Evolutionary conservation across 805 yeast species (phyloP).

Genomic region (Komagataella populi): DNA sequence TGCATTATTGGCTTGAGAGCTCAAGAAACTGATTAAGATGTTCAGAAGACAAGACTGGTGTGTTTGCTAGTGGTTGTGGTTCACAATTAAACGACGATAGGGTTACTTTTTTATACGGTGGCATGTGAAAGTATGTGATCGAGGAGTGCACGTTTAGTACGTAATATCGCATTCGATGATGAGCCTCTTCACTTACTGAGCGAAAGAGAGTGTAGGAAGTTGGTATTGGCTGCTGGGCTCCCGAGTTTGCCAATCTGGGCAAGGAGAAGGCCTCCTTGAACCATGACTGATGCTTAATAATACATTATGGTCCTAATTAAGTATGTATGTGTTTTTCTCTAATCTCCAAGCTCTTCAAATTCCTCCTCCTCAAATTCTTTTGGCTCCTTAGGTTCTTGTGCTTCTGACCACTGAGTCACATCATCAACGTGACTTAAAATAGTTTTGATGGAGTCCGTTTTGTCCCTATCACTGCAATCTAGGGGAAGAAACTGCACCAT

Average conservation of each 20-base stretch:
- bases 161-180: background rate
- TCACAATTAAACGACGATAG: background rate
- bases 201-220: no score
- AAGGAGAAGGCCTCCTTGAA: no score
- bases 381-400: constrained; percentile 96
- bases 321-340: background rate
- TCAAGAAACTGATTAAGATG: background rate
- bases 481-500: constrained; percentile 96
- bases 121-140: background rate
- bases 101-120: background rate
- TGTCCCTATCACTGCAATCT: constrained; percentile 47
- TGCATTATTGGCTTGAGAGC: constrained; percentile 11
- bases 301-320: background rate
- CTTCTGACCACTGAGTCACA: constrained; percentile 94
- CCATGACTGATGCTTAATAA: background rate
- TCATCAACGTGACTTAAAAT: constrained; percentile 91
- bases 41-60: background rate
- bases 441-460: constrained; percentile 60
- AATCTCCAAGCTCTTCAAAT: background rate
- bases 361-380: constrained; percentile 60
- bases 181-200: background rate
- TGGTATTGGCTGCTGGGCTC: no score
- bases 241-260: no score
- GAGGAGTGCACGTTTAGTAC: background rate
- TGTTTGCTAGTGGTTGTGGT: background rate